Percentiles rank a stretch among this genome's conserved stretches.
Conservation (phyloP, 805 yeast species). For the Cyberlindnera amylophila region DNA sequence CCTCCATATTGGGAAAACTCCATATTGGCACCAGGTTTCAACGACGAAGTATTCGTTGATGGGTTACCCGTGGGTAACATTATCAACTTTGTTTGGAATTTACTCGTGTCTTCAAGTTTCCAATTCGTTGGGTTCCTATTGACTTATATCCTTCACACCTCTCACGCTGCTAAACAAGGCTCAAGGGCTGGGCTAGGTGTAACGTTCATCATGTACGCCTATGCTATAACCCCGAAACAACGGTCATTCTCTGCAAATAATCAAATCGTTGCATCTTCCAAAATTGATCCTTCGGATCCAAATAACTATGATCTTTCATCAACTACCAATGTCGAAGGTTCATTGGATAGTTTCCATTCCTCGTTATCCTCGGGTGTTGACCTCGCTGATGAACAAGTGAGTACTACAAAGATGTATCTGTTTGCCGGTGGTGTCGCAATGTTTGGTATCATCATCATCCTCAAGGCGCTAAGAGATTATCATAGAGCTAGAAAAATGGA, state of each 20-base stretch:
- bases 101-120: slow-evolving; percentile 83
- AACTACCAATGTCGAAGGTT: slow-evolving; percentile 23
- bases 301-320: slow-evolving; percentile 46
- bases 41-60: slow-evolving; percentile 88
- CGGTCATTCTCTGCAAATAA: slow-evolving; percentile 26
- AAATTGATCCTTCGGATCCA: slow-evolving; percentile 56
- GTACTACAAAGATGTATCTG: slow-evolving; percentile 23
- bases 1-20: slow-evolving; percentile 98
- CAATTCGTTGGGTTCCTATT: slow-evolving; percentile 90
- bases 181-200: slow-evolving; percentile 88
- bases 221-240: slow-evolving; percentile 46
- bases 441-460: slow-evolving; percentile 61
- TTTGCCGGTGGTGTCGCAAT: slow-evolving; percentile 61
- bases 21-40: slow-evolving; percentile 67
- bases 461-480: slow-evolving; percentile 71
- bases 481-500: slow-evolving; percentile 77
- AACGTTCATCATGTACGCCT: slow-evolving; percentile 72
- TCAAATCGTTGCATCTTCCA: slow-evolving; percentile 24
- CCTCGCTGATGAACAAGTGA: slow-evolving; percentile 9
- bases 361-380: slow-evolving; percentile 20
- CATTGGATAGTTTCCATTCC: slow-evolving; percentile 25
- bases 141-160: slow-evolving; percentile 87
- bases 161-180: slow-evolving; percentile 96
- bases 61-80: slow-evolving; percentile 93
- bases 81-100: slow-evolving; percentile 88